phyloP scores from a whole-genome alignment of 164 flowering plant genomes.

The Vitis amurensis region DNA sequence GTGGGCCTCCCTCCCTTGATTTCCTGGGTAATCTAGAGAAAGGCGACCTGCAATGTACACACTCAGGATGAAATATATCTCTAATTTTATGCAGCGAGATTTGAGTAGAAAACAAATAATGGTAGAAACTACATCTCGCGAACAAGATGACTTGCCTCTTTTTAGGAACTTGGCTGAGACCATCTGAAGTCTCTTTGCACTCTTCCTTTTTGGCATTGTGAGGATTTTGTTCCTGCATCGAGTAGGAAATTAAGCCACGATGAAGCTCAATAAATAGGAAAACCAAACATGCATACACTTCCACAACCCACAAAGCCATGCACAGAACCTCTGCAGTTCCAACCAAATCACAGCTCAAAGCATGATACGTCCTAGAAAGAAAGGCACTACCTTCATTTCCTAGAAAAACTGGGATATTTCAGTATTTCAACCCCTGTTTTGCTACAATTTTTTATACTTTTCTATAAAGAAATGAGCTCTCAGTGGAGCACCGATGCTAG shows the following conservation, averaged over 20 bases:
- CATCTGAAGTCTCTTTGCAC: constrained; percentile 13
- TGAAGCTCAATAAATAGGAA: no score
- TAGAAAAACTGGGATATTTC: not conserved
- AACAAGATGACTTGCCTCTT: constrained; percentile 34
- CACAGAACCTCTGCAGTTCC: not conserved
- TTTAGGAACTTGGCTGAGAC: constrained; percentile 20
- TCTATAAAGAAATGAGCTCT: not conserved
- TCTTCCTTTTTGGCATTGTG: constrained; percentile 16
- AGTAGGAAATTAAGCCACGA: not conserved
- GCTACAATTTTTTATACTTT: no score
- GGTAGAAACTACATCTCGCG: not conserved
- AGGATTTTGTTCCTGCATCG: constrained; percentile 22
- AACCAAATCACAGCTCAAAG: not conserved
- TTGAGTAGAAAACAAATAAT: not conserved
- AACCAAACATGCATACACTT: not conserved
- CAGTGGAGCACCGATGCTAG: not conserved
- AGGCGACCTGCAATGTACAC: constrained; percentile 14
- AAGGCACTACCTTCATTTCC: not conserved
- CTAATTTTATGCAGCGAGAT: not conserved
- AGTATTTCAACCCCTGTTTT: not conserved
- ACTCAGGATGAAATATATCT: not conserved
- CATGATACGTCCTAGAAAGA: not conserved
- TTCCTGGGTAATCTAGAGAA: constrained; percentile 32
- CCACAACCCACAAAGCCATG: not conserved
- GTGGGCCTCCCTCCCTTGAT: constrained; percentile 19